Conservation (phyloP, 2,329 filamentous ascomycete species). For the Stylonectria norvegica region DNA sequence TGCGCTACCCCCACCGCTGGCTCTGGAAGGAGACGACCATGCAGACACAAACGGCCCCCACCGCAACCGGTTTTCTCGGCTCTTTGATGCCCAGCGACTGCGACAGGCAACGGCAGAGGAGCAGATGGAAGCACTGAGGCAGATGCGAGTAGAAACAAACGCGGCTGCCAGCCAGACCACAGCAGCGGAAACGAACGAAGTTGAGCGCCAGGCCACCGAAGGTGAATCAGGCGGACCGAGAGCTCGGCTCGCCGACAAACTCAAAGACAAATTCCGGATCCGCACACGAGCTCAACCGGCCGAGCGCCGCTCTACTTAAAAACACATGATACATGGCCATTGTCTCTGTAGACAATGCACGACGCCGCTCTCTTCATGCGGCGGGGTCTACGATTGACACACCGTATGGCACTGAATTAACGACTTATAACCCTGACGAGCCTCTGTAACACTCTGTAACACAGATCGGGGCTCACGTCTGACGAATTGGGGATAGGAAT, state of each 20-base stretch:
- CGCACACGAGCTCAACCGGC: constrained; percentile 43
- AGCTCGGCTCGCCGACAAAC: constrained; percentile 44
- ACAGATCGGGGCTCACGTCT: neutral
- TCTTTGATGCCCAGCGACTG: constrained; percentile 55
- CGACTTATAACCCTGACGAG: neutral
- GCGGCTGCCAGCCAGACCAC: constrained; percentile 19
- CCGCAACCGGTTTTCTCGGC: constrained; percentile 46
- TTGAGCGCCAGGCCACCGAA: constrained; percentile 20
- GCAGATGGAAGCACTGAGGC: constrained; percentile 57
- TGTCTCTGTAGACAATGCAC: no score
- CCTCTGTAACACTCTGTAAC: no score
- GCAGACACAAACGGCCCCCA: constrained; percentile 33
- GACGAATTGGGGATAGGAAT: constrained; percentile 2
- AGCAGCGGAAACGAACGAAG: constrained; percentile 34
- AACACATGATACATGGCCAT: neutral
- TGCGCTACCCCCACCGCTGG: constrained; percentile 40
- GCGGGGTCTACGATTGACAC: neutral
- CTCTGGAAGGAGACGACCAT: constrained; percentile 35
- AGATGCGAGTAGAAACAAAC: constrained; percentile 32
- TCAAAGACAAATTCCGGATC: constrained; percentile 53
- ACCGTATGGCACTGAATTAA: neutral
- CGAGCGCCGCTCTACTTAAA: constrained; percentile 10
- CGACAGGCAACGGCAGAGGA: constrained; percentile 59
- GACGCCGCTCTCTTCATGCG: no score
- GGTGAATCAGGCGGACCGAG: constrained; percentile 38